Evolutionary conservation across 805 yeast genomes (phyloP).

Genomic region (Metschnikowia amazonensis): DNA sequence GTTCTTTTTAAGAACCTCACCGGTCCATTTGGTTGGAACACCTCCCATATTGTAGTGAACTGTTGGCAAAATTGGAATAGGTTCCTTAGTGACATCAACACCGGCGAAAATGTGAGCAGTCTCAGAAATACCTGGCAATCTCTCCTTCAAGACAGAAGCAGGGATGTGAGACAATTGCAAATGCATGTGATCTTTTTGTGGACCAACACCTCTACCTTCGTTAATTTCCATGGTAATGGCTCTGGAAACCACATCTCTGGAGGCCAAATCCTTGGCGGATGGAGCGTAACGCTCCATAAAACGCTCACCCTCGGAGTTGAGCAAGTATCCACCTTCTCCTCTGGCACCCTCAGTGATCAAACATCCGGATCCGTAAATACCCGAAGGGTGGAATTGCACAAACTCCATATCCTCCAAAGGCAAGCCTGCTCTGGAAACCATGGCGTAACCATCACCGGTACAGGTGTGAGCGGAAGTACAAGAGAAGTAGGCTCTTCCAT

Average conservation of each 20-base stretch:
- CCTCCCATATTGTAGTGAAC: constrained; percentile 99
- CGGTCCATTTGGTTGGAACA: constrained; percentile 96
- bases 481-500: constrained; percentile 96
- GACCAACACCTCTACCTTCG: constrained; percentile 99
- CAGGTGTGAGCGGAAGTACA: constrained; percentile 99
- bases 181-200: constrained; percentile 89
- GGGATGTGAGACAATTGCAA: constrained; percentile 94
- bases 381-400: constrained; percentile 98
- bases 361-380: constrained; percentile 99
- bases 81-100: constrained; percentile 98
- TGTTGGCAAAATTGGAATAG: constrained; percentile 96
- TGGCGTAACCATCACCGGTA: constrained; percentile 98
- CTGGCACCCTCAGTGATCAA: constrained; percentile 99
- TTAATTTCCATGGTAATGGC: constrained; percentile 98
- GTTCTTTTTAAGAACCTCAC: constrained; percentile 84
- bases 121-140: constrained; percentile 98
- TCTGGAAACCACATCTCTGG: constrained; percentile 97
- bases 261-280: constrained; percentile 95
- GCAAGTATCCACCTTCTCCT: constrained; percentile 98
- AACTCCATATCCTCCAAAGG: constrained; percentile 97
- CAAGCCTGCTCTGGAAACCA: constrained; percentile 97
- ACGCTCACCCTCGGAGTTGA: constrained; percentile 97
- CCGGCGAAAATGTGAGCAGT: constrained; percentile 98
- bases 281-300: constrained; percentile 99
- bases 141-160: constrained; percentile 83